phyloP scores from a whole-genome alignment of 179 eudicot species.

The Heliamphora pulchella region DNA sequence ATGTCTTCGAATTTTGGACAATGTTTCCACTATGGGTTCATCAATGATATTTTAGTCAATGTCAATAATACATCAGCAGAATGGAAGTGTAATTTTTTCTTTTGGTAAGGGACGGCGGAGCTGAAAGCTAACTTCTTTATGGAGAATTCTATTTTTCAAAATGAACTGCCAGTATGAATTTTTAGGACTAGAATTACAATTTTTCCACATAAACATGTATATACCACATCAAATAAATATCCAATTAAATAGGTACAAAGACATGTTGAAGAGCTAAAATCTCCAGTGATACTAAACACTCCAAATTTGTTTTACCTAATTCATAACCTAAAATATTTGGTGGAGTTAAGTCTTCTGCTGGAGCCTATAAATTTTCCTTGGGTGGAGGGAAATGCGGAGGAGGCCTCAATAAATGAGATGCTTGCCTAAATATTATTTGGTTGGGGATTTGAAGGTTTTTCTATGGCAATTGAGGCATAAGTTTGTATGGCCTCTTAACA shows the following conservation, averaged over 20 bases:
- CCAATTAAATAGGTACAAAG: not conserved
- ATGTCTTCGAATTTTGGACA: too few species aligned
- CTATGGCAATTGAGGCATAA: not conserved
- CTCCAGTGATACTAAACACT: not conserved
- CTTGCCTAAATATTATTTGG: too few species aligned
- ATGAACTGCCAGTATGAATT: not conserved
- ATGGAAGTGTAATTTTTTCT: not conserved
- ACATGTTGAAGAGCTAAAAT: not conserved
- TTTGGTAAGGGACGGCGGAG: not conserved
- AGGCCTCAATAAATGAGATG: not conserved
- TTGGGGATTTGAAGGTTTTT: too few species aligned
- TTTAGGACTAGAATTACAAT: not conserved
- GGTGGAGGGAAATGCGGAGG: not conserved
- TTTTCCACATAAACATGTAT: not conserved
- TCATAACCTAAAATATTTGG: not conserved
- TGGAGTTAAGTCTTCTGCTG: not conserved
- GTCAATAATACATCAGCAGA: not conserved
- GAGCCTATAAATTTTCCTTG: not conserved
- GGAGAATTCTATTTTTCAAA: not conserved
- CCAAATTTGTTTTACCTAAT: not conserved
- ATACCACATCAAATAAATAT: not conserved
- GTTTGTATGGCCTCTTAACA: not conserved
- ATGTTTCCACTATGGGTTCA: not conserved
- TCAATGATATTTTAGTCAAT: not conserved
- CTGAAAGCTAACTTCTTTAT: not conserved